Evolutionary conservation across 192 early-diverging fungal species (phyloP), one percentile per base, ranked within the genome.

Genomic region (Coemansia aciculifera): DNA sequence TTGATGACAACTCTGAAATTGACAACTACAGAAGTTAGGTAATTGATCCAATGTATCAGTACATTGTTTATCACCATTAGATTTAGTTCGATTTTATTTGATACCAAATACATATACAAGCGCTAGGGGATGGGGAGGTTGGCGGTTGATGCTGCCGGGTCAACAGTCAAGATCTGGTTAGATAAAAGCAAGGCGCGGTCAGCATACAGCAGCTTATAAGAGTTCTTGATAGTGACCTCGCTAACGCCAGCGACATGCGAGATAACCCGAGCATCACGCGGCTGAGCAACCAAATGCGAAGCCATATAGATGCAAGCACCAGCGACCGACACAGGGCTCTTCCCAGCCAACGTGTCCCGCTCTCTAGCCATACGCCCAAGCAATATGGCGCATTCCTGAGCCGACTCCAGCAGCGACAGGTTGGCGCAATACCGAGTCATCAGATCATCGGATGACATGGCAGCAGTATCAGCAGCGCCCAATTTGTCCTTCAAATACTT

Each of bases 261-360:
- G 64, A 99, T 92, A 13, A 94, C 91, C 31, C 81, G 84, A 5
- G 94, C 90, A 3, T 85, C 75, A 34, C 92, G 86, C 3, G 87
- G 86, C 57, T 89, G 83, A 15, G 81, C 78, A 39, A 89, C 90
- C 31, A 99, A 67, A 51, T 88, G 88, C 37, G 88, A 89, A 5
- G 87, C 91, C 85, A 97, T 87, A 61, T 93, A 99, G 31, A 99
- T 90, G 44, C 92, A 92, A 2, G 93, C 94, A 1, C 94, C 94
- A 2, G 96, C 95, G 24, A 98, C 88, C 3, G 96, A 92, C 38
- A 96, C 94, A 6, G 94, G 95, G 7, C 89, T 91, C 62, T 94
- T 95, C 27, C 96, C 96, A 0, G 92, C 94, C 39, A 99, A 79
- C 12, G 88, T 91, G 29, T 93, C 92, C n/a, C 87, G 61, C n/a